Evolutionary conservation across 2,329 filamentous ascomycete genomes (phyloP).

Genomic region (Diplodia intermedia): DNA sequence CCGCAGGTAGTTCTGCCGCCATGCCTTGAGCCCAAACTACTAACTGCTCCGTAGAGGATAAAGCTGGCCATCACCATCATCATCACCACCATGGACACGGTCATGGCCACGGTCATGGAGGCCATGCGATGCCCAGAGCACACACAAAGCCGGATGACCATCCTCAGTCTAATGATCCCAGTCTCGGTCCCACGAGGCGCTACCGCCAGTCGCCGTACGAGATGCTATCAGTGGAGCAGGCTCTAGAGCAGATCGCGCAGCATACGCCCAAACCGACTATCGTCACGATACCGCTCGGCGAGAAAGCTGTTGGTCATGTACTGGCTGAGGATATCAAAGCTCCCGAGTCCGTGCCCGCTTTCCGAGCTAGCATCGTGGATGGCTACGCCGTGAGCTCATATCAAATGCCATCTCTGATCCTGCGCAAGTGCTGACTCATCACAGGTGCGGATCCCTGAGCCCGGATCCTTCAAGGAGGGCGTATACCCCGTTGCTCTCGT

Average conservation of each 20-base stretch:
- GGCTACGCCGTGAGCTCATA: conserved; percentile 71
- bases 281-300: conserved; percentile 66
- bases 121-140: conserved; percentile 61
- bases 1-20: conserved; percentile 35
- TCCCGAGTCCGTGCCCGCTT: conserved; percentile 85
- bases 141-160: conserved; percentile 72
- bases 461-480: conserved; percentile 67
- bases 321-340: conserved; percentile 84
- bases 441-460: conserved; percentile 43
- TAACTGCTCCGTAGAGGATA: not conserved
- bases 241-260: conserved; percentile 73
- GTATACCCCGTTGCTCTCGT: conserved; percentile 85
- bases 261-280: conserved; percentile 71
- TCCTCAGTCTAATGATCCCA: conserved; percentile 65
- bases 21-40: too few species aligned
- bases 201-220: conserved; percentile 89
- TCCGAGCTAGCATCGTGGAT: conserved; percentile 94
- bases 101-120: conserved; percentile 67
- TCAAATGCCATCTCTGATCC: not conserved
- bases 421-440: not conserved
- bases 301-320: conserved; percentile 74
- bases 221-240: conserved; percentile 86
- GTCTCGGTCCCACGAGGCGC: conserved; percentile 68
- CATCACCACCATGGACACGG: conserved; percentile 62
- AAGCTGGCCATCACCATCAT: conserved; percentile 41